Conservation (phyloP, 352 stramenopile species). For the Pythium sp. region DNA sequence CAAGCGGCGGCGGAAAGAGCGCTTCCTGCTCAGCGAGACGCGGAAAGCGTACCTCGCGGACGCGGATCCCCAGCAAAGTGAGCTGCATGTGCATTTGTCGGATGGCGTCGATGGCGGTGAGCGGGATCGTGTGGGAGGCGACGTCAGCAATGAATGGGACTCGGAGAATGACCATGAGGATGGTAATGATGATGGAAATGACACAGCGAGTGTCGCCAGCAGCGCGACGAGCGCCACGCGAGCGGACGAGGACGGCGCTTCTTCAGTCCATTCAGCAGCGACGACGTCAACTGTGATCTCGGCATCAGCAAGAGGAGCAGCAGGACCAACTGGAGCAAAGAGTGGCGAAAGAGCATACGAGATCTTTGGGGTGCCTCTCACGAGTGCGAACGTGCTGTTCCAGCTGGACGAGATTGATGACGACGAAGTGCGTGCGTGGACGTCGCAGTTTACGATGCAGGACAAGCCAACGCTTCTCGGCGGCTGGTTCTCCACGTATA, state of each 20-base stretch:
- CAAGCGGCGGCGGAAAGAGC: constrained; percentile 66
- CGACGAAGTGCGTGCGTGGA: constrained; percentile 57
- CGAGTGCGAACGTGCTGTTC: constrained; percentile 70
- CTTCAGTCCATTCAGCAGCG: not conserved
- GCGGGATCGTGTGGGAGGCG: constrained; percentile 1
- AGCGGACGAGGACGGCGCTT: constrained; percentile 7
- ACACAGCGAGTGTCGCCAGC: constrained; percentile 20
- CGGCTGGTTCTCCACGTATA: constrained; percentile 77
- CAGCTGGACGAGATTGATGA: constrained; percentile 74
- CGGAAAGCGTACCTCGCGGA: constrained; percentile 59
- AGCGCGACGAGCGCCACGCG: not conserved
- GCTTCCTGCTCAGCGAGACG: constrained; percentile 62
- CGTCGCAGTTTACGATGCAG: constrained; percentile 41
- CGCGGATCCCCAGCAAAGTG: constrained; percentile 16
- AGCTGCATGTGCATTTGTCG: constrained; percentile 1
- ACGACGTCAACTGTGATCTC: not conserved
- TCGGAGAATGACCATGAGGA: constrained; percentile 45
- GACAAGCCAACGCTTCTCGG: constrained; percentile 52
- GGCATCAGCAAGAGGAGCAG: not conserved
- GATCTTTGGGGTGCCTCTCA: constrained; percentile 73
- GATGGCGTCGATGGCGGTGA: not conserved
- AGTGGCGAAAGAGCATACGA: constrained; percentile 41
- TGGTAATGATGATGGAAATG: constrained; percentile 24
- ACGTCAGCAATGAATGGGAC: constrained; percentile 34
- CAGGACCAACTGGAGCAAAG: constrained; percentile 5